Evolutionary conservation across 768 basidiomycete genomes (phyloP).

Genomic region (Galerina sulciceps): DNA sequence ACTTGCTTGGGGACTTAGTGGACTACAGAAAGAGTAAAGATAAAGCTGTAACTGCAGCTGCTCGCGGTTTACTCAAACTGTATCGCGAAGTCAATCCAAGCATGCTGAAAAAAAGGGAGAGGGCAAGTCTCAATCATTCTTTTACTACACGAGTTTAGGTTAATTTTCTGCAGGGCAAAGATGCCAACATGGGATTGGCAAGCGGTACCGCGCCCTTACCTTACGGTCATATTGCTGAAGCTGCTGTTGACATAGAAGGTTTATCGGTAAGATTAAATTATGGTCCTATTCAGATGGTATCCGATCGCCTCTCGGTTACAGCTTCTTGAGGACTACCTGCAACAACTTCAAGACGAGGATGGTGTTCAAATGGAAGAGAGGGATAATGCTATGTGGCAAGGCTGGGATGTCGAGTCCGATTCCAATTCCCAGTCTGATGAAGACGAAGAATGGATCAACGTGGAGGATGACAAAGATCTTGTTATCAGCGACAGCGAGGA

Average conservation of each 20-base stretch:
- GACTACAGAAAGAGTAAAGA: constrained; percentile 96
- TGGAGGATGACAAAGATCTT: constrained; percentile 71
- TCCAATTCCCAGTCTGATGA: constrained; percentile 58
- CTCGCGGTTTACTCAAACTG: constrained; percentile 83
- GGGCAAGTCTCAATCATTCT: constrained; percentile 49
- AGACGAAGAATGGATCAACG: constrained; percentile 77
- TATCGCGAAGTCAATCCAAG: constrained; percentile 97
- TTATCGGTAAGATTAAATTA: constrained; percentile 61
- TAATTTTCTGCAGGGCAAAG: constrained; percentile 71
- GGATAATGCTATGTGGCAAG: constrained; percentile 76
- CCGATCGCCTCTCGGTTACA: constrained; percentile 28
- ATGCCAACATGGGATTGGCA: constrained; percentile 79
- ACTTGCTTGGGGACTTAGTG: constrained; percentile 87
- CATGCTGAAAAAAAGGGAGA: constrained; percentile 86
- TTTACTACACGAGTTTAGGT: neutral
- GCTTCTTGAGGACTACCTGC: constrained; percentile 89
- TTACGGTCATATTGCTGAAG: constrained; percentile 79
- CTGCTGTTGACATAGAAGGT: constrained; percentile 88
- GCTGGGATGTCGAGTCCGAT: constrained; percentile 87
- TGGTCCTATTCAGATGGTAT: neutral
- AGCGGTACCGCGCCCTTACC: constrained; percentile 69
- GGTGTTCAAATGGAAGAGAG: constrained; percentile 50
- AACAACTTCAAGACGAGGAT: constrained; percentile 68
- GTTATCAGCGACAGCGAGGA: constrained; percentile 90
- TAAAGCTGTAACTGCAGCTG: constrained; percentile 90